Evolutionary conservation across 129 eudicot species (phyloP), one percentile per base, ranked within the genome.

Genomic region (Tagetes erecta): DNA sequence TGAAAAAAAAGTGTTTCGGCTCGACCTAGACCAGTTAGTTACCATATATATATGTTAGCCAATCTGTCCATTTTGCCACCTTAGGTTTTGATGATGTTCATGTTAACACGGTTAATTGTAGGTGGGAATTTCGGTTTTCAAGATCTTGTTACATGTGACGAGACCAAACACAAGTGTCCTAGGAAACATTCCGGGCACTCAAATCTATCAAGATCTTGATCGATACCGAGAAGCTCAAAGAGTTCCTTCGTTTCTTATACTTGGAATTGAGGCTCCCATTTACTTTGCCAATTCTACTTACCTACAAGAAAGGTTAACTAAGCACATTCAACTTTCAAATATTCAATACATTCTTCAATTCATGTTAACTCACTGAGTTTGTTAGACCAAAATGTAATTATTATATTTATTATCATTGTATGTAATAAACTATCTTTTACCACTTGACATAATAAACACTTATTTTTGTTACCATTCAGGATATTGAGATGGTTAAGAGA

Each of bases 281-380:
- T 89, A 89, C 84, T 89, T 89, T 68, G 88, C 92, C 12, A 89
- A 89, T 53, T 84, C 92, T 11, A 78, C 72, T 33, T 89, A 89
- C 58, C 69, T 87, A 30, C 84, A 85, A 81, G 92, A 90, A 75
- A 87, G 92, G 96, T 87, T 77, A 72, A 27, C n/a, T 44, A 13
- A 3, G 57, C 63, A 33, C 20, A 2, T 31, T 8, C 14, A 35
- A 8, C 13, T 4, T 4, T 12, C n/a, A 40, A 31, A 8, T 37
- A 67, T 44, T 45, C 55, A 10, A 33, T 1, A 30, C 65, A 58
- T 58, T 58, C 14, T 58, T 6, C 7, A 8, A 6, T 58, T 6
- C 7, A 8, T 57, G 31, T 30, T 8, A 57, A 56, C 0, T 0
- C 10, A 35, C 9, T 8, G 3, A 7, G 40, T 3, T 30, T 59